Evolutionary conservation across 352 stramenopile species (phyloP).

Genomic region (Globisporangium spinosum): DNA sequence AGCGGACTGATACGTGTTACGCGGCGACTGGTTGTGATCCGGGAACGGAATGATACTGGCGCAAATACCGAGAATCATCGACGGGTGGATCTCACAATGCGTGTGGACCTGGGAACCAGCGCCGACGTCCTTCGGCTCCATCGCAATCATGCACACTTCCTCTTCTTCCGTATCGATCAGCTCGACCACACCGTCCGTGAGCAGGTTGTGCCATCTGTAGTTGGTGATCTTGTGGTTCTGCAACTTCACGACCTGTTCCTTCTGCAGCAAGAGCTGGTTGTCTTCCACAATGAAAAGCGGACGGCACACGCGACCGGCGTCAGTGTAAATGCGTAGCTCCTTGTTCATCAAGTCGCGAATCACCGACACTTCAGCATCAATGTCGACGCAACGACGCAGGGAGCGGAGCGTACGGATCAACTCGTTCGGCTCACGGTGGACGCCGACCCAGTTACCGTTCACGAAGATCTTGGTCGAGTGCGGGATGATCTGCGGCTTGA

Average conservation of each 20-base stretch:
- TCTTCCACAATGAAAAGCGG: constrained; percentile 98
- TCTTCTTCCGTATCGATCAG: constrained; percentile 99
- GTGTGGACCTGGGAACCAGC: constrained; percentile 95
- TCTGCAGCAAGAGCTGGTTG: constrained; percentile 94
- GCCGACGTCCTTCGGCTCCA: constrained; percentile 94
- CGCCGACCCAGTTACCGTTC: constrained; percentile 99
- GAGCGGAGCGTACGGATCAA: constrained; percentile 94
- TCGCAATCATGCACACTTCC: constrained; percentile 99
- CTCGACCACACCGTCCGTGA: constrained; percentile 95
- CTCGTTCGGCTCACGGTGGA: constrained; percentile 96
- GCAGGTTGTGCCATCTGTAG: constrained; percentile 84
- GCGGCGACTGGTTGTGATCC: constrained; percentile 99
- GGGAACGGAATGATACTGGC: constrained; percentile 99
- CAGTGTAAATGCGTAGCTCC: constrained; percentile 99
- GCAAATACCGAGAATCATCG: constrained; percentile 99
- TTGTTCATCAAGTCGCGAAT: constrained; percentile 98
- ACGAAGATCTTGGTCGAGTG: constrained; percentile 99
- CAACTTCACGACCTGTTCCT: constrained; percentile 96
- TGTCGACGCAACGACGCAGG: constrained; percentile 95
- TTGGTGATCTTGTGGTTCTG: constrained; percentile 89
- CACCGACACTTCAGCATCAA: constrained; percentile 98
- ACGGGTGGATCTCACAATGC: constrained; percentile 99
- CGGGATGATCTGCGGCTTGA: constrained; percentile 96
- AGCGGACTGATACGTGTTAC: constrained; percentile 99
- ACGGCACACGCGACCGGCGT: constrained; percentile 97